Evolutionary conservation across 352 stramenopile genomes (phyloP), one percentile per base, ranked within the genome.

Genomic region (Pythium graminicola): DNA sequence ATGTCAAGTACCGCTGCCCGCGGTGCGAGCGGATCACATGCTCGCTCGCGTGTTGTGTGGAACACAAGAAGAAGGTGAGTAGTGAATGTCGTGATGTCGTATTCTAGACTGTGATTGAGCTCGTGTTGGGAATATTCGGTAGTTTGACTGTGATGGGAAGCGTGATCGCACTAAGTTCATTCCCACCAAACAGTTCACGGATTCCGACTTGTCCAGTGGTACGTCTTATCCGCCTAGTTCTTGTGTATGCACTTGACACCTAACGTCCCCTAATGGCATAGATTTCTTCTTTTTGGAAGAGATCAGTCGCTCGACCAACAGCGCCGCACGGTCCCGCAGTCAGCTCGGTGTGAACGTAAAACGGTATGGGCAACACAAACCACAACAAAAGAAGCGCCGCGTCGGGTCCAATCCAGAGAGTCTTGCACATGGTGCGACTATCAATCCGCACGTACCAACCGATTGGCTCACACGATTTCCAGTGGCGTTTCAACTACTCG

Each of bases 1-100:
- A 78, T 41, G 75, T 90, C 65, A 93, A 93, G 67, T 93, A 93
- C 57, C 80, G 82, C 42, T 93, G 82, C 72, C 82, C 82, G 31
- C 69, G 78, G 48, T 93, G 82, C 51, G 82, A 93, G 57, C 75
- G 80, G 53, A 74, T 89, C 64, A 90, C 82, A 48, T 93, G 82
- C 57, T 90, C 80, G 38, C 60, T 93, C 41, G 57, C 64, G 14
- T 93, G 82, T 67, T 93, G 82, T 46, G 41, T 89, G 20, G 72
- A 56, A 11, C 82, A 93, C 69, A 93, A 93, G 68, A 89, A 84
- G 31, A 41, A 86, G 68, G 82, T 83, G 44, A 19, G 65, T 61
- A 28, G 23, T 2, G 9, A 14, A 22, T 32, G 17, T 16, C 22
- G n/a, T n/a, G n/a, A n/a, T 53, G 11, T 42, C 3, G 17, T 53